Evolutionary conservation across 2,329 filamentous ascomycete species (phyloP), one percentile per base, ranked within the genome.

Genomic region (Sodiomyces alkalinus): DNA sequence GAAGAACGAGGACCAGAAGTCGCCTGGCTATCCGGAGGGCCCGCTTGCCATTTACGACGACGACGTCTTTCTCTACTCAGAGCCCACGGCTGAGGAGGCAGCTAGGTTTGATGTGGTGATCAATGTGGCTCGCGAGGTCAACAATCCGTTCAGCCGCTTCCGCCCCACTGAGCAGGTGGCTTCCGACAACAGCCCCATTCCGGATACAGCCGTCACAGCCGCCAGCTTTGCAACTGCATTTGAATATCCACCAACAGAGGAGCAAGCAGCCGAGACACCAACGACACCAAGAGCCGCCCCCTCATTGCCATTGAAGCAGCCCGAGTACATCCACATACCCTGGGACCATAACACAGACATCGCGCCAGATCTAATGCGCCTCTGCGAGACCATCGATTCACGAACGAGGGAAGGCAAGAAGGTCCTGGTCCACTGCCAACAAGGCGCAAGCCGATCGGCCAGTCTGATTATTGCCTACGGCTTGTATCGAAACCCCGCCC

Each of bases 331-430:
- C 11, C 81, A 92, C 46, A 76, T 90, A 42, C 77, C 73, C 2
- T 90, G 81, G 81, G 81, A 90, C 35, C 81, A 90, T 54, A 86
- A 87, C 51, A 87, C 80, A 0, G 79, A 90, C 34, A 87, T 92
- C 39, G 73, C 80, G 2, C 69, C 72, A 5, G 81, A 90, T 47
- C 55, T 90, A 13, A 73, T 81, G 60, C 62, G 60, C 26, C 60
- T 92, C 10, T 85, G 82, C 42, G 76, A 82, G 46, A 66, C 67
- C 4, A 85, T 92, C 34, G 79, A 87, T 36, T 67, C 72, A 21
- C 68, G 74, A 34, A 75, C 77, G 1, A 70, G 67, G 38, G 65
- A 78, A 36, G 76, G 78, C 26, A 87, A 87, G 55, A 78, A 72
- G 40, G 76, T 92, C 10, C 62, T 92, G 17, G 64, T 92, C 8